Evolutionary conservation across 768 basidiomycete genomes (phyloP).

Genomic region (Mycena galopus): DNA sequence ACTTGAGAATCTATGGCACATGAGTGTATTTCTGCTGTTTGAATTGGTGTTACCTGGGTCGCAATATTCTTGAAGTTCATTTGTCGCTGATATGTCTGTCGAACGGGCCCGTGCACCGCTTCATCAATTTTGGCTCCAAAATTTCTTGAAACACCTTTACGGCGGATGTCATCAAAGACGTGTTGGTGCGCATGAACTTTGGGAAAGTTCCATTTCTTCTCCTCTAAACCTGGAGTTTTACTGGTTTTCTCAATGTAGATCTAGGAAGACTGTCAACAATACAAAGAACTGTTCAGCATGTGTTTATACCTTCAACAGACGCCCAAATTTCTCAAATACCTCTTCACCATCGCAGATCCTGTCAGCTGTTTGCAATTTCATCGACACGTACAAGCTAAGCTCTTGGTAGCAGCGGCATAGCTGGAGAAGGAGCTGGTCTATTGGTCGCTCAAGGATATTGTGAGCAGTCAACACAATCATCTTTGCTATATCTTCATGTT

Average conservation of each 20-base stretch:
- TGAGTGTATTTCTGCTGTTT: neutral
- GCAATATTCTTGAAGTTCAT: constrained; percentile 52
- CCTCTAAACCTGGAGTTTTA: neutral
- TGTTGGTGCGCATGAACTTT: neutral
- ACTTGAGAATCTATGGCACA: constrained; percentile 33
- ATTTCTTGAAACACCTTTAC: neutral
- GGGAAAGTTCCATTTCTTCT: neutral
- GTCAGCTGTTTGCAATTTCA: no score
- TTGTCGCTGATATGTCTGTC: constrained; percentile 40
- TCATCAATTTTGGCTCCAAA: constrained; percentile 38
- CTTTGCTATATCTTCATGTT: constrained; percentile 52
- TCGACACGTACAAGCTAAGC: no score
- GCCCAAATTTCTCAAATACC: no score
- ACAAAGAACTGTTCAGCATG: no score
- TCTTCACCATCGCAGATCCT: no score
- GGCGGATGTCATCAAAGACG: neutral
- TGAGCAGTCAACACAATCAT: constrained; percentile 44
- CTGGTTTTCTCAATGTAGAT: no score
- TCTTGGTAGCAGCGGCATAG: no score
- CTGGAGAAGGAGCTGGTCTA: no score
- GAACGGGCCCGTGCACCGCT: constrained; percentile 44
- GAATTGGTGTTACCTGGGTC: constrained; percentile 40
- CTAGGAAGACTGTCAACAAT: no score
- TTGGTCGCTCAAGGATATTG: constrained; percentile 24
- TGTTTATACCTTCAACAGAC: no score